Conservation (phyloP, 129 eudicot genomes). For the Arctium lappa region DNA sequence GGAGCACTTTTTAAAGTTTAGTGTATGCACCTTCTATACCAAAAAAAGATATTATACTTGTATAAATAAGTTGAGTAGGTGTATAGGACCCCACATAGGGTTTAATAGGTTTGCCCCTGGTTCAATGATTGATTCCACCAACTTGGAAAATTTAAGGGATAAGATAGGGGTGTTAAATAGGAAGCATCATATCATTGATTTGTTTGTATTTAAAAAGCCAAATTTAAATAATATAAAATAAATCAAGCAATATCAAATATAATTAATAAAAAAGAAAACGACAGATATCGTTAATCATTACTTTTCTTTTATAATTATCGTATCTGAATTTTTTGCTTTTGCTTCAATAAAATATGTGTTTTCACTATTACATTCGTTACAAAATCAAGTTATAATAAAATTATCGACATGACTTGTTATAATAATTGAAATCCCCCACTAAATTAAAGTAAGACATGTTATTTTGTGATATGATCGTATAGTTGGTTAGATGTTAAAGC, state of each 20-base stretch:
- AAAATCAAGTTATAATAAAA: not conserved
- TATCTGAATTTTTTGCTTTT: not conserved
- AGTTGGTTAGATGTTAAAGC: slow-evolving; percentile 12
- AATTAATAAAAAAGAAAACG: not conserved
- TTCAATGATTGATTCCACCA: slow-evolving; percentile 32
- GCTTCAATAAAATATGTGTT: not conserved
- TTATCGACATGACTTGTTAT: not conserved
- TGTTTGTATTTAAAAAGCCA: slow-evolving; percentile 14
- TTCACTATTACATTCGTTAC: too few relatives aligned
- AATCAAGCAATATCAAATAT: not conserved
- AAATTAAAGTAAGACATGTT: not conserved
- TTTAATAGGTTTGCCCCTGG: not conserved
- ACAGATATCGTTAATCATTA: slow-evolving; percentile 13
- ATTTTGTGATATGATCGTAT: not conserved
- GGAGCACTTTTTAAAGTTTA: too few relatives aligned
- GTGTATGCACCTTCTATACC: too few relatives aligned
- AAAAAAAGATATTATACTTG: too few relatives aligned
- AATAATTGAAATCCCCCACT: not conserved
- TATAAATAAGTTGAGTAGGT: too few relatives aligned
- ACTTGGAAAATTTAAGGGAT: slow-evolving; percentile 16
- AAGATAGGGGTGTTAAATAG: slow-evolving; percentile 13
- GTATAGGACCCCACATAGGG: too few relatives aligned
- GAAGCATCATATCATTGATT: slow-evolving; percentile 31
- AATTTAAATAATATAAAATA: slow-evolving; percentile 6
- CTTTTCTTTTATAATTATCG: not conserved